These are phyloP conservation scores for Trebouxia gelatinosa DNA, from an alignment of 163 green algal genomes.

Conservation along the genomic window DNA sequence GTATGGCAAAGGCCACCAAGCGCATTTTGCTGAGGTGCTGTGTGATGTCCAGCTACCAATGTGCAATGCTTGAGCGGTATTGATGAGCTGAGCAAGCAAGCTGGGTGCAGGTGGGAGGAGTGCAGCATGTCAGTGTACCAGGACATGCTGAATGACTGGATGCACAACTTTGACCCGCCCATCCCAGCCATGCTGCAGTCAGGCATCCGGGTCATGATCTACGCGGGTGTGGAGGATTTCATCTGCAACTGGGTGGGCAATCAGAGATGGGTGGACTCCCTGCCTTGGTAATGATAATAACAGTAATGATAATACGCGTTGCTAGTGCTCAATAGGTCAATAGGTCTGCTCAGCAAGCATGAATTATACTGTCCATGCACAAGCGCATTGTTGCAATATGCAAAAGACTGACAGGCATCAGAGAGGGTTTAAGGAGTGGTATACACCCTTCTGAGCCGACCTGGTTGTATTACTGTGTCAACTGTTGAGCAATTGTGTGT, in stretches of 20 bases:
- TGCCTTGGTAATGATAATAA: no score
- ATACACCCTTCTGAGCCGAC: no score
- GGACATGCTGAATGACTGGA: conserved; percentile 64
- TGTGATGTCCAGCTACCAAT: no score
- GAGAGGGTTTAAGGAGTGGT: no score
- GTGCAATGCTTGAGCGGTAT: no score
- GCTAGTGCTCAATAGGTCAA: neutral
- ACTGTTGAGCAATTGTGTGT: no score
- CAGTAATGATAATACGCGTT: conserved; percentile 35
- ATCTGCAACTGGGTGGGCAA: conserved; percentile 91
- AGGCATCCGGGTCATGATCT: conserved; percentile 86
- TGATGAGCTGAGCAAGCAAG: neutral
- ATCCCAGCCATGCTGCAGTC: conserved; percentile 79
- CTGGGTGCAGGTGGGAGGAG: conserved; percentile 40
- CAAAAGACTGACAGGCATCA: neutral
- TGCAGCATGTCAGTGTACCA: conserved; percentile 65
- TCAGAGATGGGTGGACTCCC: conserved; percentile 71
- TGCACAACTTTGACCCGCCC: conserved; percentile 57
- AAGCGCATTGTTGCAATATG: no score
- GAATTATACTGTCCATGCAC: neutral
- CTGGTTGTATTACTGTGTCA: no score
- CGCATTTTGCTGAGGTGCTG: no score
- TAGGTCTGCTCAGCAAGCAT: neutral
- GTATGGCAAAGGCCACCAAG: no score
- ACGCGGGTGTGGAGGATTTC: conserved; percentile 79